Conservation (phyloP, 169 alveolate genomes). For the Plasmodium ovale region DNA sequence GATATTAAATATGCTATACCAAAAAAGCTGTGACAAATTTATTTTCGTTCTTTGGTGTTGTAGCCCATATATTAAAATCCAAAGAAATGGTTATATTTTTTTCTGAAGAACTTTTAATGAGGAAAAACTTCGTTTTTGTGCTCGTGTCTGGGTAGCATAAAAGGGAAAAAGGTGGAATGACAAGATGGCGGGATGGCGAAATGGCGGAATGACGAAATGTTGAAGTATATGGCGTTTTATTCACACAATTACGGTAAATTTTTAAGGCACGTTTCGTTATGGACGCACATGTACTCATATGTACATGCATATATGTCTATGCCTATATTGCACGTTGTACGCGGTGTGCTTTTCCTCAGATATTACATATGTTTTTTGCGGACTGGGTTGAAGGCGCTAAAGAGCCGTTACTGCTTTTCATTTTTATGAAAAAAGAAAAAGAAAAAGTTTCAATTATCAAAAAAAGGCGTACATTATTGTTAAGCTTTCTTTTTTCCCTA, state of each 20-base stretch:
- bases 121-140: slow-evolving; percentile 74
- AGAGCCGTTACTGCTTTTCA: slow-evolving; percentile 15
- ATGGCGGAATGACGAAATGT: too few relatives aligned
- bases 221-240: not conserved
- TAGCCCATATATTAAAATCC: slow-evolving; percentile 82
- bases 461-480: not conserved
- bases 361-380: slow-evolving; percentile 45
- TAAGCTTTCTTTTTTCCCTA: too few relatives aligned
- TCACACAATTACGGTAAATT: slow-evolving; percentile 2
- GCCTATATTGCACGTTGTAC: not conserved
- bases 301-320: slow-evolving; percentile 1
- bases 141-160: slow-evolving; percentile 32
- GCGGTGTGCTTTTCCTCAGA: not conserved
- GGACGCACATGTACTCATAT: not conserved
- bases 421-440: slow-evolving; percentile 15
- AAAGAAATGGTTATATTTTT: slow-evolving; percentile 76
- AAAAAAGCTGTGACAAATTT: slow-evolving; percentile 67
- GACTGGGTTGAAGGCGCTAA: slow-evolving; percentile 38
- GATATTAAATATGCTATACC: slow-evolving; percentile 17
- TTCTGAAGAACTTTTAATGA: slow-evolving; percentile 81
- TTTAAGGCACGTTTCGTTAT: not conserved
- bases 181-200: too few relatives aligned
- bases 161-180: slow-evolving; percentile 30
- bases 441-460: not conserved
- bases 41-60: slow-evolving; percentile 81